Percentiles rank a stretch among this genome's conserved stretches.
Conservation (phyloP, 2,329 filamentous ascomycete species). For the Pseudomassariella vexata region DNA sequence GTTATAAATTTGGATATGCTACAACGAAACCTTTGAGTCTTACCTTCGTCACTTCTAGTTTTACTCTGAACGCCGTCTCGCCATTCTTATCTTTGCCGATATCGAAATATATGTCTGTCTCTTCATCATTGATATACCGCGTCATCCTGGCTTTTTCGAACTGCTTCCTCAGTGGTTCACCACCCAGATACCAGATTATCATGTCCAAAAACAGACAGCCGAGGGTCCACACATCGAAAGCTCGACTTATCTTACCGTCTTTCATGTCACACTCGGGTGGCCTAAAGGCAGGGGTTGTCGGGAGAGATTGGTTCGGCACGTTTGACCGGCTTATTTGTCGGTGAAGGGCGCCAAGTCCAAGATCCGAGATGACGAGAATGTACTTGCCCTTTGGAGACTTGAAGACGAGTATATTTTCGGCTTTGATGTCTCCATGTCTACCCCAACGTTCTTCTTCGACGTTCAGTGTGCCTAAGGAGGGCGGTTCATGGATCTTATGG, state of each 20-base stretch:
- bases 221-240: neutral
- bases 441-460: too few relatives aligned
- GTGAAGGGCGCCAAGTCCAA: neutral
- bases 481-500: neutral
- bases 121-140: too few relatives aligned
- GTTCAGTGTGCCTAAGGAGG: too few relatives aligned
- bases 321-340: neutral
- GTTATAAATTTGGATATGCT: too few relatives aligned
- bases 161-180: neutral
- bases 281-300: neutral
- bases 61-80: too few relatives aligned
- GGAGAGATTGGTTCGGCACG: too few relatives aligned
- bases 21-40: too few relatives aligned
- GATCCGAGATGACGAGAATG: neutral
- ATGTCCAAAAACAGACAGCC: neutral
- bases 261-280: neutral
- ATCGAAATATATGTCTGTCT: too few relatives aligned
- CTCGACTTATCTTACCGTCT: neutral
- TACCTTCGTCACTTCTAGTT: too few relatives aligned
- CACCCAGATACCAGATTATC: neutral
- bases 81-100: too few relatives aligned
- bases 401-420: neutral
- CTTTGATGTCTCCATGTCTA: neutral
- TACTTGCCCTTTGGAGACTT: neutral
- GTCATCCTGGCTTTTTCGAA: too few relatives aligned